A percentile compares a stretch with the other conserved stretches of the same genome.
These are phyloP conservation scores for Alliaria petiolata DNA, from an alignment of 345 rosid genomes.

Conservation along the genomic window DNA sequence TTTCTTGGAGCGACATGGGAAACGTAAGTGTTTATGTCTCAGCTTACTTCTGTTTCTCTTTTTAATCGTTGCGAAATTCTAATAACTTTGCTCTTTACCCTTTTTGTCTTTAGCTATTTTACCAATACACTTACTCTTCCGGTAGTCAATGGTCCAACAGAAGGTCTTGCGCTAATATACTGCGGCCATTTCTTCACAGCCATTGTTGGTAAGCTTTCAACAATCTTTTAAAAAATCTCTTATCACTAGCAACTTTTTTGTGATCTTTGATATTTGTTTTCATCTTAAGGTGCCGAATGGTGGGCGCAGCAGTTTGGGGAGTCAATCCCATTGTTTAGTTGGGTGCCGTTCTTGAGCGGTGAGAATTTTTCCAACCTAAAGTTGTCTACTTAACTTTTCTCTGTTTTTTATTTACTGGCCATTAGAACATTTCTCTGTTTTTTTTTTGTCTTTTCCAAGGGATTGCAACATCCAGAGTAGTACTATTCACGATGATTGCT, in stretches of 20 bases:
- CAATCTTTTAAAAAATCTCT: background rate
- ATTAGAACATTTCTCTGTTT: slow-evolving; percentile 3
- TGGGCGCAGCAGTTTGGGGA: slow-evolving; percentile 70
- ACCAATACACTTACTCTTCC: slow-evolving; percentile 94
- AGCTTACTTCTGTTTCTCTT: background rate
- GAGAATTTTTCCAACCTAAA: slow-evolving; percentile 8
- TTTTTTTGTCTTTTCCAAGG: slow-evolving; percentile 39
- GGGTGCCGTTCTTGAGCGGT: slow-evolving; percentile 83
- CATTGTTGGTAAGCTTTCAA: slow-evolving; percentile 70
- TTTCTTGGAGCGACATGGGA: slow-evolving; percentile 98
- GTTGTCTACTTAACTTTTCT: background rate
- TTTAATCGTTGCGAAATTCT: background rate
- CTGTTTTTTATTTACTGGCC: background rate
- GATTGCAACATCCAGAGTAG: slow-evolving; percentile 53
- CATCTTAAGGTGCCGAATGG: slow-evolving; percentile 82
- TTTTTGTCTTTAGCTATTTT: slow-evolving; percentile 58
- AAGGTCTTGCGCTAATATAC: slow-evolving; percentile 89
- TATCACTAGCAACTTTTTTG: background rate
- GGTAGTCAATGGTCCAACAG: slow-evolving; percentile 92
- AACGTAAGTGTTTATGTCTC: slow-evolving; percentile 46
- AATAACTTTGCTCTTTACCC: background rate
- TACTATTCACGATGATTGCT: slow-evolving; percentile 55
- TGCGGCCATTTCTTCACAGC: slow-evolving; percentile 71
- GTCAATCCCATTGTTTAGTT: slow-evolving; percentile 64
- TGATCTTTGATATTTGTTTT: background rate